Conservation (phyloP, 768 basidiomycete genomes). For the Termitomyces eurrhizus region DNA sequence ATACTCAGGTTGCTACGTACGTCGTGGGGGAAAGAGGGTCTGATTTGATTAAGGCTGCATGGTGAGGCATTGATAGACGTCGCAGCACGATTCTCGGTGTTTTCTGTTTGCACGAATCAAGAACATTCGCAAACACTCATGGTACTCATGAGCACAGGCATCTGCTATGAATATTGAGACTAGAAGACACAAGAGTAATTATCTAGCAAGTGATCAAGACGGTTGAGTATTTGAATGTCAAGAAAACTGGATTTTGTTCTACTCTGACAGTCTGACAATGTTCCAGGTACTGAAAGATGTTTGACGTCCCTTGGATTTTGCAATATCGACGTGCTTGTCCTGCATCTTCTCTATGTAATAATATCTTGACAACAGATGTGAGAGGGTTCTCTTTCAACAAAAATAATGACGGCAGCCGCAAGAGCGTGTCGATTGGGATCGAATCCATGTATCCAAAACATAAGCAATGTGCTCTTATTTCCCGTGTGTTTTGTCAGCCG, state of each 20-base stretch:
- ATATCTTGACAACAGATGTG: background rate
- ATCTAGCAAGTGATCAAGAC: background rate
- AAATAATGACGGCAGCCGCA: background rate
- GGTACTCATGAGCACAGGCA: background rate
- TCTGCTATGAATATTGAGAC: background rate
- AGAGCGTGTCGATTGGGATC: too few species aligned
- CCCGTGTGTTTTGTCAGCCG: too few species aligned
- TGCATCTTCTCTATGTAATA: background rate
- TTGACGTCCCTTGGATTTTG: background rate
- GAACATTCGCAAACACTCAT: background rate
- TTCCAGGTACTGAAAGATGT: conserved; percentile 10
- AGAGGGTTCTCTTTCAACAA: background rate
- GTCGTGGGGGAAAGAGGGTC: conserved; percentile 27
- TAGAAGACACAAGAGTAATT: background rate
- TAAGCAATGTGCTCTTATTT: too few species aligned
- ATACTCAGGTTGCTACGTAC: conserved; percentile 23
- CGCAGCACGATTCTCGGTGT: too few species aligned
- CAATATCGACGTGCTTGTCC: background rate
- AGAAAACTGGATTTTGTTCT: background rate
- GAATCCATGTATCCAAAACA: too few species aligned
- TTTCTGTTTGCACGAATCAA: background rate
- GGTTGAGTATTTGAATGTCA: background rate
- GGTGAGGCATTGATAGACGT: conserved; percentile 1
- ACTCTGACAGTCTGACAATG: background rate
- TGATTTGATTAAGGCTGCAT: conserved; percentile 21